These are phyloP conservation scores for Nicotiana otophora DNA, from an alignment of 257 asterid genomes.

Conservation along the genomic window DNA sequence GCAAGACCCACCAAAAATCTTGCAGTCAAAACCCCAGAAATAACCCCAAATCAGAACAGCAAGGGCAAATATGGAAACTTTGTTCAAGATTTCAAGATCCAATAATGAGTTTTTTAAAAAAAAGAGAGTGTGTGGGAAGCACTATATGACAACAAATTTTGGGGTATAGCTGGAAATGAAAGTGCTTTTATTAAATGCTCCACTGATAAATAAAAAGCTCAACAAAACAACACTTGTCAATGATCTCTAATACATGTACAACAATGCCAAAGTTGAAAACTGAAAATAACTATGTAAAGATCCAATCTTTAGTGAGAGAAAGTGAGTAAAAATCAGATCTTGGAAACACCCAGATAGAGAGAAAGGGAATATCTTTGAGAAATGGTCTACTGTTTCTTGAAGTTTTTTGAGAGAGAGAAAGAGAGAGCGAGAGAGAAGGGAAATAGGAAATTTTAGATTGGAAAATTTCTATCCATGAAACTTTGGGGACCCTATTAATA, in stretches of 20 bases:
- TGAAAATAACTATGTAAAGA: background rate
- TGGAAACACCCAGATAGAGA: constrained; percentile 10
- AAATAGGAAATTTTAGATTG: background rate
- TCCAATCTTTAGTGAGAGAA: background rate
- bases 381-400: constrained; percentile 15
- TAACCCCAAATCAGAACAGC: background rate
- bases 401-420: background rate
- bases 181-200: constrained; percentile 13
- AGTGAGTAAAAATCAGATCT: constrained; percentile 2
- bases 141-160: constrained; percentile 5
- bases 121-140: constrained; percentile 11
- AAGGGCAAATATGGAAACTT: constrained; percentile 20
- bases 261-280: constrained; percentile 20
- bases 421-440: background rate
- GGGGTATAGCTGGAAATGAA: constrained; percentile 28
- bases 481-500: constrained; percentile 3
- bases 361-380: constrained; percentile 15
- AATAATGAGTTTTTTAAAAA: background rate
- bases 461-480: constrained; percentile 6
- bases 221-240: constrained; percentile 16
- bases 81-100: constrained; percentile 19
- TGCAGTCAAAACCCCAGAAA: constrained; percentile 21
- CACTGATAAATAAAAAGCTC: background rate
- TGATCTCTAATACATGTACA: constrained; percentile 28
- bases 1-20: constrained; percentile 31